Evolutionary conservation across 176 grass and related monocot species (phyloP), one percentile per base, ranked within the genome.

Genomic region (Thinopyrum elongatum): DNA sequence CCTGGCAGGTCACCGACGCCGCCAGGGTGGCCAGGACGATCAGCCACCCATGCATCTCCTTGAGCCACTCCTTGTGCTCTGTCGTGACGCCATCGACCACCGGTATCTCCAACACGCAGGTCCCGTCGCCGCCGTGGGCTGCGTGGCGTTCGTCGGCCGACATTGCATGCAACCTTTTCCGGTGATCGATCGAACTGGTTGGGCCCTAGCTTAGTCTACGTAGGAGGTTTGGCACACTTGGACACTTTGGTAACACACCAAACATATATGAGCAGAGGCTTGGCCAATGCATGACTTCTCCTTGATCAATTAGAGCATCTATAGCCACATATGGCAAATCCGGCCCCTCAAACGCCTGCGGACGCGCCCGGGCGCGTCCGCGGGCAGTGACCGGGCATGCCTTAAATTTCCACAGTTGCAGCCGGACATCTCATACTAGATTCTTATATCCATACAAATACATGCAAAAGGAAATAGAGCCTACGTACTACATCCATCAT

Each of bases 11-110:
- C 22, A 88, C 23, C 1, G 77, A 88, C 7, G 91, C 85, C 3
- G 84, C 85, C 5, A 90, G 26, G 27, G 76, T 81, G 14, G 91
- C 82, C 1, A 91, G 65, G 14, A 91, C 74, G 22, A 92, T 84
- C 65, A 92, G 78, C 84, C 84, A 84, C 60, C 91, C 87, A 21
- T 84, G 87, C 91, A 92, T 92, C 33, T 90, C 74, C 57, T 80
- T 82, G 36, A 87, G 27, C 90, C 90, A 92, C 55, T 74, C 69
- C 69, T 82, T 76, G 2, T 25, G 51, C 26, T 13, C 11, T 14
- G 2, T n/a, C 44, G 26, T 4, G 72, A 16, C 8, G 10, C 25
- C 64, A 21, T 47, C 69, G 53, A 79, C 87, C 9, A 4, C 2
- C 0, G 27, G 27, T 28, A 10, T 19, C 27, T 9, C 19, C 16